Evolutionary conservation across 1,139 yeast species (phyloP).

Genomic region (Sugiyamaella novakii): DNA sequence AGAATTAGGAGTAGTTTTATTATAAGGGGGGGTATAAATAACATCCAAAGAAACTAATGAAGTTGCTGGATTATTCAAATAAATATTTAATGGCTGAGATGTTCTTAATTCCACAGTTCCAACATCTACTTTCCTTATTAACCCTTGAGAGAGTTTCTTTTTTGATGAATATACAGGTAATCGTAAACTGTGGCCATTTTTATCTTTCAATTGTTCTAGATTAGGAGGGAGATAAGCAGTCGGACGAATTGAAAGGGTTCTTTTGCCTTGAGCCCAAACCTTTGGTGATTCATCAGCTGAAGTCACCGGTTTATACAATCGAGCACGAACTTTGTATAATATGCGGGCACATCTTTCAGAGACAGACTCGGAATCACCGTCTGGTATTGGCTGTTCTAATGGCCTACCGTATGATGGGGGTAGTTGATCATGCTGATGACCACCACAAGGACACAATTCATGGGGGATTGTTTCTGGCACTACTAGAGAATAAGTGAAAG

Average conservation of each 20-base stretch:
- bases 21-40: conserved; percentile 9
- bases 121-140: conserved; percentile 11
- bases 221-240: conserved; percentile 17
- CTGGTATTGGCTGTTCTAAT: conserved; percentile 7
- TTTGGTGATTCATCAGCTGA: neutral
- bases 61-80: conserved; percentile 17
- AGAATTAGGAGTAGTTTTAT: neutral
- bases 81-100: conserved; percentile 11
- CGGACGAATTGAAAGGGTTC: conserved; percentile 16
- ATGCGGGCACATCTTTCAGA: conserved; percentile 25
- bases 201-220: conserved; percentile 14
- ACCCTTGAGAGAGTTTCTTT: conserved; percentile 16
- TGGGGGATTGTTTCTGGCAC: conserved; percentile 26
- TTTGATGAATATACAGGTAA: conserved; percentile 8
- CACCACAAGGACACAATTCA: conserved; percentile 23
- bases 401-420: conserved; percentile 21
- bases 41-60: conserved; percentile 14
- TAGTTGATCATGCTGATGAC: conserved; percentile 11
- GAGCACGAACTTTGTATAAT: conserved; percentile 28
- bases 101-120: conserved; percentile 18
- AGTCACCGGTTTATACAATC: conserved; percentile 22
- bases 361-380: conserved; percentile 11
- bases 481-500: conserved; percentile 27
- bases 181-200: conserved; percentile 12
- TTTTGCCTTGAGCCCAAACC: conserved; percentile 15